Evolutionary conservation across 2,329 filamentous ascomycete genomes (phyloP).

Genomic region (Xylaria sp.): DNA sequence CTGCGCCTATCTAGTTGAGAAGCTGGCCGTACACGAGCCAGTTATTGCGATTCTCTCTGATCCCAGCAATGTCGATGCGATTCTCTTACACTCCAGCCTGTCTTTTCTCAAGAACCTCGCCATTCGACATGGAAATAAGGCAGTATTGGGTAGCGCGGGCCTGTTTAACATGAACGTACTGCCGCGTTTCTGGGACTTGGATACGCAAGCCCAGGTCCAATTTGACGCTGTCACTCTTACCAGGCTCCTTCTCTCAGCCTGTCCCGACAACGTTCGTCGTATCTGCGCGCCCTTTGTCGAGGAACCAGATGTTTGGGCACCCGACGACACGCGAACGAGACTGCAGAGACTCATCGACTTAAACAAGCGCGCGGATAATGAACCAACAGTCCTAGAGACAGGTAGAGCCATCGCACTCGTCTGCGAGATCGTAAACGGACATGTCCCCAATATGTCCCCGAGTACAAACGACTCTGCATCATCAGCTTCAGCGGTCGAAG

Average conservation of each 20-base stretch:
- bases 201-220: slow-evolving; percentile 52
- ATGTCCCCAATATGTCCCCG: not conserved
- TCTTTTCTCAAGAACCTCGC: slow-evolving; percentile 62
- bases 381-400: slow-evolving; percentile 56
- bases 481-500: slow-evolving; percentile 3
- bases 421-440: slow-evolving; percentile 49
- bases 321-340: slow-evolving; percentile 28
- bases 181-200: slow-evolving; percentile 50
- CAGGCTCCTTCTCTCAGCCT: slow-evolving; percentile 51
- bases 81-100: slow-evolving; percentile 52
- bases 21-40: slow-evolving; percentile 39
- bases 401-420: slow-evolving; percentile 48
- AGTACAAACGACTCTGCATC: not conserved
- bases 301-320: slow-evolving; percentile 24
- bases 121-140: slow-evolving; percentile 52
- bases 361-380: slow-evolving; percentile 41
- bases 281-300: slow-evolving; percentile 41
- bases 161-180: slow-evolving; percentile 44
- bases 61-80: slow-evolving; percentile 36
- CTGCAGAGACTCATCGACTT: slow-evolving; percentile 37
- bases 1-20: slow-evolving; percentile 46
- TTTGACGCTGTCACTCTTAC: slow-evolving; percentile 55
- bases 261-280: slow-evolving; percentile 45
- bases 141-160: slow-evolving; percentile 39
- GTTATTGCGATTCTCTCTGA: slow-evolving; percentile 43